These are phyloP conservation scores for Wolfiporia cocos DNA, from an alignment of 1,284 basidiomycete genomes.

Conservation along the genomic window DNA sequence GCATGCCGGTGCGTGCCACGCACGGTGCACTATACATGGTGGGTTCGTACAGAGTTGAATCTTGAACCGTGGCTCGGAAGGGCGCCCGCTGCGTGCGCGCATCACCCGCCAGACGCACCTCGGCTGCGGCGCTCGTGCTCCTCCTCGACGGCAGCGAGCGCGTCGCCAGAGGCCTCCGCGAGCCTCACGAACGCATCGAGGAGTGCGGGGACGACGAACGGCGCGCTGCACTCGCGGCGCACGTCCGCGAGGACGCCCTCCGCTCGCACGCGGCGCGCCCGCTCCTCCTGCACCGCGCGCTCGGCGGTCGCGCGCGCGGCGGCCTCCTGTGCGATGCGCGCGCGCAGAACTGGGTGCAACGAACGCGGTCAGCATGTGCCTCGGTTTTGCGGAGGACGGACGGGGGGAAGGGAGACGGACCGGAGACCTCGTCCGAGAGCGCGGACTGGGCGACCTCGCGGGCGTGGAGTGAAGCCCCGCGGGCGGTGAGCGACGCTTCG, in stretches of 20 bases:
- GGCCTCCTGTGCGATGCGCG: constrained; percentile 11
- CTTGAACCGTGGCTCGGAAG: too few species aligned
- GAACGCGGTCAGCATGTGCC: neutral
- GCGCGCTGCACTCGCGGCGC: constrained; percentile 32
- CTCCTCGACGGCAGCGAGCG: too few species aligned
- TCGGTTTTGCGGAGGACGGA: neutral
- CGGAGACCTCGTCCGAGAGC: neutral
- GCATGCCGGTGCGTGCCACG: too few species aligned
- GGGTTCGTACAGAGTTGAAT: too few species aligned
- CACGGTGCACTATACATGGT: too few species aligned
- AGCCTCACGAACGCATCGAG: constrained; percentile 36
- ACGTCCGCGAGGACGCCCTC: constrained; percentile 33
- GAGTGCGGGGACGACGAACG: constrained; percentile 43
- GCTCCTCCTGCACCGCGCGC: constrained; percentile 27
- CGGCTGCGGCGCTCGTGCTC: too few species aligned
- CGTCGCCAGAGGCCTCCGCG: constrained; percentile 21
- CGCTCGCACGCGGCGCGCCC: constrained; percentile 23
- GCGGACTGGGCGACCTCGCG: neutral
- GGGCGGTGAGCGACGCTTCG: too few species aligned
- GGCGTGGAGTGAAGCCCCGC: too few species aligned
- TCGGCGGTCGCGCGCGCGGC: constrained; percentile 18
- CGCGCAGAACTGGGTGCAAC: constrained; percentile 11
- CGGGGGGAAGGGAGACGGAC: neutral
- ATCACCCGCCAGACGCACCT: too few species aligned
- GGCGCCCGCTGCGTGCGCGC: too few species aligned